These are phyloP conservation scores for Ajuga chamaepitys DNA, from an alignment of 257 asterid genomes.

Conservation along the genomic window DNA sequence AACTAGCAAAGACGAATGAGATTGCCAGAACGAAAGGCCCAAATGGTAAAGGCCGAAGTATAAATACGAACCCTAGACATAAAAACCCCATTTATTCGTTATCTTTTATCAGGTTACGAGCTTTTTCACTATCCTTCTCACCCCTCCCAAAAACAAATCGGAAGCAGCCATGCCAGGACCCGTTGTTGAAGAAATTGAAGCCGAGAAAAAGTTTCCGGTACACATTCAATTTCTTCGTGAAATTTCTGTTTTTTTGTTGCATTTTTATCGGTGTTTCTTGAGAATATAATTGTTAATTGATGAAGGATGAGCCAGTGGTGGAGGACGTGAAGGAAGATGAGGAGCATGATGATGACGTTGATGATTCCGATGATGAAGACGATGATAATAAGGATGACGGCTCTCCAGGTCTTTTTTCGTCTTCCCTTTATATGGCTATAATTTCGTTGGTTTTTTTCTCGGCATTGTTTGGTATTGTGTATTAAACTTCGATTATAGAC, in stretches of 20 bases:
- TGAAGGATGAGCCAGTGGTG: constrained; percentile 55
- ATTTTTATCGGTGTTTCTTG: neutral
- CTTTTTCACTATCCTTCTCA: constrained; percentile 15
- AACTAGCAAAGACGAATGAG: neutral
- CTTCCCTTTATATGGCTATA: no score
- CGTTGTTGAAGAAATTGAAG: constrained; percentile 51
- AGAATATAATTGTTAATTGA: neutral
- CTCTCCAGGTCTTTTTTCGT: constrained; percentile 29
- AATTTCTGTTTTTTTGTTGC: neutral
- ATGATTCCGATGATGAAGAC: constrained; percentile 71
- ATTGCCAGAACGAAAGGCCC: neutral
- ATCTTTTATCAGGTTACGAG: constrained; percentile 1
- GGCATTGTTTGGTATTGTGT: neutral
- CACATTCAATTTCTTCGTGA: neutral
- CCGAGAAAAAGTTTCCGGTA: constrained; percentile 45
- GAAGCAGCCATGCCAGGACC: constrained; percentile 70
- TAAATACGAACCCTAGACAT: constrained; percentile 28
- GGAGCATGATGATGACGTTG: constrained; percentile 56
- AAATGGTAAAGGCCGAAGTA: constrained; percentile 1
- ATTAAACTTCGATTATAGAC: neutral
- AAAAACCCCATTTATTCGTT: constrained; percentile 7
- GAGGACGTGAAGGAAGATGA: constrained; percentile 85
- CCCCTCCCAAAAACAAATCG: neutral
- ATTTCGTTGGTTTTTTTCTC: no score
- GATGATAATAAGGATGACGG: constrained; percentile 63